Evolutionary conservation across 2,329 filamentous ascomycete species (phyloP), one percentile per base, ranked within the genome.

Genomic region (Aspergillus sp.): DNA sequence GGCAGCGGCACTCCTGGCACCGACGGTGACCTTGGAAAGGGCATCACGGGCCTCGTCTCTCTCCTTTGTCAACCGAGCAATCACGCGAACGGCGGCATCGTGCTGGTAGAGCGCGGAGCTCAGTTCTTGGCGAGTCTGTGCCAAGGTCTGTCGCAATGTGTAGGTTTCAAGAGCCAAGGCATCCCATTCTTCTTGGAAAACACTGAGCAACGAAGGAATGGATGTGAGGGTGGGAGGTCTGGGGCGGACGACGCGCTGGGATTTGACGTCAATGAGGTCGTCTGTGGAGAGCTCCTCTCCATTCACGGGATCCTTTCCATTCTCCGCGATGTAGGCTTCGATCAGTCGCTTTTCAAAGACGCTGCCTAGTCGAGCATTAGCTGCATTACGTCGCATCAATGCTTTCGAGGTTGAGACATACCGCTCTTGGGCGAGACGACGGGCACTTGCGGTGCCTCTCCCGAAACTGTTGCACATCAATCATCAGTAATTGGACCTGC

Each of bases 131-230:
- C 94, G 85, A 45, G 93, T 96, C 74, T 96, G 91, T 55, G 89
- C 85, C 63, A 99, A 83, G 74, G 97, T 92, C 76, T 97, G 91
- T 79, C 91, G 90, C 62, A 98, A 81, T 67, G 91, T 95, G 76
- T 92, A 97, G 54, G 92, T 91, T 80, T 99, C 95, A 38, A 98
- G 82, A 12, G 94, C 91, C 48, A 97, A 81, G 8, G 93, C 89
- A 75, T 99, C 95, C 95, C 95, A 99, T 83, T 99, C 95, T 76
- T 96, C 96, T 77, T 99, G 95, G 77, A 99, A 98, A 41, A 93
- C 90, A 53, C 91, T 90, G 58, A 99, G 89, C 58, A 99, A 86
- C 17, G 95, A 92, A 21, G 95, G 95, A 73, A 99, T 97, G 39
- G 95, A 99, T 57, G 95, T 98, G 70, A 98, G 87, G 36, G 92